Base-by-base conservation (phyloP, 176 grass and related monocot genomes). In the Rhipidocladum racemiflorum region DNA sequence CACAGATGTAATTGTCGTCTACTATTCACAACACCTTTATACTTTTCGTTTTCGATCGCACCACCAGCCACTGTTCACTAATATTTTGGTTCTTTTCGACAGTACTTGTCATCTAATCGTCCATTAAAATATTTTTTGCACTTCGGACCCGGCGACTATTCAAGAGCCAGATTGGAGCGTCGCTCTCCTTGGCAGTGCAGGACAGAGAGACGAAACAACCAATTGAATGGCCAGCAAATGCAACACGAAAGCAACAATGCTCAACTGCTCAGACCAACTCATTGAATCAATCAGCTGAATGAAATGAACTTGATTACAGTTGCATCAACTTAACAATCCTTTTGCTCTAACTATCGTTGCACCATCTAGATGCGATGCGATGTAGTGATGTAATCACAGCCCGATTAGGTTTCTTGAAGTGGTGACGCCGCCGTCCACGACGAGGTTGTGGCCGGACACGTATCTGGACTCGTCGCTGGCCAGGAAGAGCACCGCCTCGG, bases 401-500 rank as follows among this genome's bases (percentile, higher is more conserved):
- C 93, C 93, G 54, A 99, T 92, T 1, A 93, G 38, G 73, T 99
- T 99, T 77, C 83, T 96, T 6, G 97, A 96, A 35, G 83, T 88
- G 88, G 93, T 99, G 85, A 94, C 81, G 5, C 97, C 97, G 48
- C 97, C 97, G 75, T 99, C 97, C 4, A 99, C 93, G 63, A 99
- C 91, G 76, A 99, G 91, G 93, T 99, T 99, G 77, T 99, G 97
- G 32, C 97, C 97, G 75, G 87, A 96, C 4, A 99, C 84, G 39
- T 99, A 99, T 65, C 83, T 96, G 9, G 97, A 90, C 42, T 99
- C 97, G 76, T 99, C 97, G 77, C 97, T 91, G 40, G 89, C 97
- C 34, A 99, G 72, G 84, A 93, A 99, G 36, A 99, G 85, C 11
- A 88, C 91, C 1, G 97, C 97, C 77, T 99, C 97, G 35, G 97